A percentile compares a stretch with the other conserved stretches of the same genome.
phyloP scores from a whole-genome alignment of 1,284 basidiomycete genomes.

The Stygiomarasmius scandens region DNA sequence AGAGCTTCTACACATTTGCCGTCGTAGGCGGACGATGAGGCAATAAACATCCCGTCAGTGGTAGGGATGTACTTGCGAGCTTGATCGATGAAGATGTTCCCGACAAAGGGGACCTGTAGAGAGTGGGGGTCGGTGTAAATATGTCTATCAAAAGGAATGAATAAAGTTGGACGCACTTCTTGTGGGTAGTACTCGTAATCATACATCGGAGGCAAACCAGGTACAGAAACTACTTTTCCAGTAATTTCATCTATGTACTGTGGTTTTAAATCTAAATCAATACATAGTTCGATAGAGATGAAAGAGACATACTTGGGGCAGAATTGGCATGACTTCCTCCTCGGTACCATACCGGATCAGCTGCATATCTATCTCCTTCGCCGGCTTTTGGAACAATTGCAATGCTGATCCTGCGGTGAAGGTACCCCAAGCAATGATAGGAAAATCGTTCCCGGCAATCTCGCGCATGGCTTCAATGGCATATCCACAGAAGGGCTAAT shows the following conservation, averaged over 20 bases:
- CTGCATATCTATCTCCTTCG: not conserved
- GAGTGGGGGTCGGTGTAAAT: not conserved
- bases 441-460: not conserved
- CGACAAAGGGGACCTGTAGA: not conserved
- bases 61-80: slow-evolving; percentile 5
- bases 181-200: slow-evolving; percentile 1
- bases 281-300: not conserved
- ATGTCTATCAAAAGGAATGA: not conserved
- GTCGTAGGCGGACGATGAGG: slow-evolving; percentile 6
- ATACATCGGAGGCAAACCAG: slow-evolving; percentile 4
- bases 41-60: slow-evolving; percentile 3
- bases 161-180: not conserved
- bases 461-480: slow-evolving; percentile 8
- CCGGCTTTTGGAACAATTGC: not conserved
- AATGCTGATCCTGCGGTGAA: not conserved
- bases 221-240: not conserved
- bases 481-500: slow-evolving; percentile 7
- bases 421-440: slow-evolving; percentile 7
- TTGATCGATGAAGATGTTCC: not conserved
- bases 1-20: slow-evolving; percentile 6
- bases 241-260: not conserved
- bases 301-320: not conserved
- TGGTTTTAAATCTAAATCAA: not conserved
- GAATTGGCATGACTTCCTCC: not conserved
- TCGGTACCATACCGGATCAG: not conserved